Percentiles rank a stretch among this genome's conserved stretches.
phyloP scores from a whole-genome alignment of 2,329 filamentous ascomycete genomes.

The Aspergillus quadricinctus region DNA sequence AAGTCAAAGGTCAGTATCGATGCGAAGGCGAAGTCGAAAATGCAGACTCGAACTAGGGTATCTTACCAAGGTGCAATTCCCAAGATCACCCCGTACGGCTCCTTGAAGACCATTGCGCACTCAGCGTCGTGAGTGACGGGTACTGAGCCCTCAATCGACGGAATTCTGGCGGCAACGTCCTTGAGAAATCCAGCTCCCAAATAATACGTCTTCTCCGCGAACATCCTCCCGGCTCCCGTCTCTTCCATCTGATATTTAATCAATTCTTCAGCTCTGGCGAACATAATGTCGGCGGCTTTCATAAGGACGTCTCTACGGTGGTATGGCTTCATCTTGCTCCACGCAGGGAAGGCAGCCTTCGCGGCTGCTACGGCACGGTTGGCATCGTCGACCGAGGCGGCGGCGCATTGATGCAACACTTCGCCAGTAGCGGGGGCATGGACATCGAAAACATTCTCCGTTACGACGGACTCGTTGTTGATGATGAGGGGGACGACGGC shows the following conservation, averaged over 20 bases:
- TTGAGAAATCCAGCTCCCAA: slow-evolving; percentile 38
- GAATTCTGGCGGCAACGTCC: slow-evolving; percentile 50
- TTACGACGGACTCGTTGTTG: slow-evolving; percentile 40
- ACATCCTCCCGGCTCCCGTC: slow-evolving; percentile 47
- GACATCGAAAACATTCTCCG: slow-evolving; percentile 45
- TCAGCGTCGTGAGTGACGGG: slow-evolving; percentile 49
- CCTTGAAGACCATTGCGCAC: slow-evolving; percentile 63
- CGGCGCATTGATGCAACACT: slow-evolving; percentile 52
- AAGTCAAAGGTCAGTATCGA: background rate
- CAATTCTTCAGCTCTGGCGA: slow-evolving; percentile 58
- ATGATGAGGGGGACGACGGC: slow-evolving; percentile 38
- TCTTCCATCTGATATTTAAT: slow-evolving; percentile 56
- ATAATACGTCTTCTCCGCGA: slow-evolving; percentile 33
- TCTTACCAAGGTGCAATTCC: slow-evolving; percentile 75
- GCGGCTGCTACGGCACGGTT: slow-evolving; percentile 57
- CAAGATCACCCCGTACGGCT: slow-evolving; percentile 75
- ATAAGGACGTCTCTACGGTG: slow-evolving; percentile 63
- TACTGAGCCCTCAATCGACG: slow-evolving; percentile 46
- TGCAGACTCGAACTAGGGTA: background rate
- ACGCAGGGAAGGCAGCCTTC: slow-evolving; percentile 63
- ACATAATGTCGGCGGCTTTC: slow-evolving; percentile 36
- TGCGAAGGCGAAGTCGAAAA: background rate
- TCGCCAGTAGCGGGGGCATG: slow-evolving; percentile 52
- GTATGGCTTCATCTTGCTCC: slow-evolving; percentile 59
- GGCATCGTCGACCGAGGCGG: slow-evolving; percentile 54